Conservation (phyloP, 768 basidiomycete species). For the Heimioporus sp. region DNA sequence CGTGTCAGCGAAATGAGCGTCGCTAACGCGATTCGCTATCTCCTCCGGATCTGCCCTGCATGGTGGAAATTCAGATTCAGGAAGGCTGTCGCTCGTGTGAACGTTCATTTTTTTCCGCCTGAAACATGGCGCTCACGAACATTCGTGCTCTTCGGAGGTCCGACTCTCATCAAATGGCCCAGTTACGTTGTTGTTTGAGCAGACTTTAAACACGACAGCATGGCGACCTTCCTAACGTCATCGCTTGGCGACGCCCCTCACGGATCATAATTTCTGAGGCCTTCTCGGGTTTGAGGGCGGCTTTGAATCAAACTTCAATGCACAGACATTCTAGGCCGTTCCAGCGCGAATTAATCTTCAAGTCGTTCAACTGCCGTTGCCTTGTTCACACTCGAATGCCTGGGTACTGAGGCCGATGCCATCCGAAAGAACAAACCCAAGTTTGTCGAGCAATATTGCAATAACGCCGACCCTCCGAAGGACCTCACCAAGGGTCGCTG, state of each 20-base stretch:
- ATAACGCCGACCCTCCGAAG: not conserved
- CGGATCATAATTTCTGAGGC: too few species aligned
- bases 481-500: slow-evolving; percentile 1
- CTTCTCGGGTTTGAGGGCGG: too few species aligned
- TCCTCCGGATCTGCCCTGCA: slow-evolving; percentile 5
- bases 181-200: slow-evolving; percentile 17
- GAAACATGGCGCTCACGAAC: not conserved
- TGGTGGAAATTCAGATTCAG: slow-evolving; percentile 2
- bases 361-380: too few species aligned
- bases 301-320: too few species aligned
- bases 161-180: not conserved
- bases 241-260: not conserved
- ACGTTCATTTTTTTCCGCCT: slow-evolving; percentile 1
- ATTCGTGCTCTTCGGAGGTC: not conserved
- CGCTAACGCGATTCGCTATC: slow-evolving; percentile 7
- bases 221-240: not conserved
- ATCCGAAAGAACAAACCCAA: not conserved
- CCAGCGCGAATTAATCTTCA: too few species aligned
- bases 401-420: not conserved
- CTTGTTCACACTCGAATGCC: too few species aligned
- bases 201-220: slow-evolving; percentile 9
- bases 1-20: slow-evolving; percentile 10
- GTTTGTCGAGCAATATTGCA: not conserved
- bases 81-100: slow-evolving; percentile 15
- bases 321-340: too few species aligned